Conservation (phyloP, 352 stramenopile genomes). For the Globisporangium echinulatum region DNA sequence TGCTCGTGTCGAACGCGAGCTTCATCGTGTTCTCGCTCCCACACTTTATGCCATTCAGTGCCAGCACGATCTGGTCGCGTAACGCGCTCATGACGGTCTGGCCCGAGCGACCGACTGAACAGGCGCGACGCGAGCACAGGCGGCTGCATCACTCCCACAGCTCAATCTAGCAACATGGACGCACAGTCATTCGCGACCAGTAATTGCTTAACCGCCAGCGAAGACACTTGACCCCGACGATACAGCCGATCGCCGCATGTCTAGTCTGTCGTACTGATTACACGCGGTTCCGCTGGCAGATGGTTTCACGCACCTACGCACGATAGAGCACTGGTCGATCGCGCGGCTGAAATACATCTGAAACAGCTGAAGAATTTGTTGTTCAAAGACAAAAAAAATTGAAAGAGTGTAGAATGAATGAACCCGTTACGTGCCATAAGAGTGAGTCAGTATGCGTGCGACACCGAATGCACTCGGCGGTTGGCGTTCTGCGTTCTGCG, state of each 20-base stretch:
- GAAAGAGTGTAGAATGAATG: too few species aligned
- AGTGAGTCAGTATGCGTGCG: too few species aligned
- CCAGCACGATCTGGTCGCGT: conserved; percentile 17
- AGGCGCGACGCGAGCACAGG: background rate
- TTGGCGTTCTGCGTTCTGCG: too few species aligned
- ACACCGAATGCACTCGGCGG: too few species aligned
- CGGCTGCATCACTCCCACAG: background rate
- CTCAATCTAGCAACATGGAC: too few species aligned
- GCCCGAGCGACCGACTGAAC: background rate
- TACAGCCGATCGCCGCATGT: conserved; percentile 2
- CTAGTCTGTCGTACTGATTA: background rate
- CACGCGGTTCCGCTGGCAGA: background rate
- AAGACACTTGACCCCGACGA: too few species aligned
- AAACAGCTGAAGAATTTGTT: too few species aligned
- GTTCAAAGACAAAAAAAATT: too few species aligned
- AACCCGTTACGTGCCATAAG: too few species aligned
- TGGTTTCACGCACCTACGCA: conserved; percentile 14
- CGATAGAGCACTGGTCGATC: conserved; percentile 20
- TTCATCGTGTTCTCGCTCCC: conserved; percentile 6
- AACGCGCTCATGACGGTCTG: conserved; percentile 8
- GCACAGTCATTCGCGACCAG: background rate
- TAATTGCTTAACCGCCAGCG: background rate
- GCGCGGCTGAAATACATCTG: conserved; percentile 24
- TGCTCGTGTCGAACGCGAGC: background rate
- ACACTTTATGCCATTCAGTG: conserved; percentile 18